Evolutionary conservation across 1,139 yeast genomes (phyloP), one percentile per base, ranked within the genome.

Genomic region (Debaryomycetaceae sp.): DNA sequence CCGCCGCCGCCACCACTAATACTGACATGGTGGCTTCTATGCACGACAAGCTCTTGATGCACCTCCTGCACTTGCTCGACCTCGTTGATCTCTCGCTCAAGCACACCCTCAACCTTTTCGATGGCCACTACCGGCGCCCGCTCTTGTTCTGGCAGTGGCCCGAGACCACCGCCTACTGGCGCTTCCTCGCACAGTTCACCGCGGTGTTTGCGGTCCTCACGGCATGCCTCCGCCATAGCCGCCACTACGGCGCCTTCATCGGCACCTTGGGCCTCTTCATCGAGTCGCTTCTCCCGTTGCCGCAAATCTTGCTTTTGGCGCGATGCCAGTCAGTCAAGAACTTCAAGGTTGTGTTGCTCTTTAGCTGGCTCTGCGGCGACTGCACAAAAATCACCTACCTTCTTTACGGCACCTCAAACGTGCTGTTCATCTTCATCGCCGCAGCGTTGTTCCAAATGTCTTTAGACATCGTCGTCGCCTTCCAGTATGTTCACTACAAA

Each of bases 321-420:
- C 65, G 89, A 36, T 54, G 84, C 18, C 75, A 78, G 43, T 75
- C 85, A 1, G 78, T 83, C 5, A 81, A 81, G 42, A 91, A 91
- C 39, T 86, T 88, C 58, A 81, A 88, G 45, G 63, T 80, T 28
- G 73, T 89, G 22, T 61, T 88, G 30, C 54, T 88, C 29, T 59
- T 85, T 18, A 81, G 91, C 45, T 88, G 96, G 96, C 61, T 88
- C 7, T 81, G 91, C 38, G 96, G 96, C 31, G 96, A 88, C 56
- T 61, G 81, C 28, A 73, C 86, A 23, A 88, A 88, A 51, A 70
- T 88, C 23, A 62, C 79, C 30, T 86, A 83, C 51, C 65, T 86
- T 36, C 45, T 82, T 10, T 80, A 68, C 51, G 93, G 94, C 8
- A 83, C 94, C 1, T 70, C 70, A 34, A 71, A 80, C 42, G 75